Evolutionary conservation across 306 rosid species (phyloP), one percentile per base, ranked within the genome.

Genomic region (Pyrus communis): DNA sequence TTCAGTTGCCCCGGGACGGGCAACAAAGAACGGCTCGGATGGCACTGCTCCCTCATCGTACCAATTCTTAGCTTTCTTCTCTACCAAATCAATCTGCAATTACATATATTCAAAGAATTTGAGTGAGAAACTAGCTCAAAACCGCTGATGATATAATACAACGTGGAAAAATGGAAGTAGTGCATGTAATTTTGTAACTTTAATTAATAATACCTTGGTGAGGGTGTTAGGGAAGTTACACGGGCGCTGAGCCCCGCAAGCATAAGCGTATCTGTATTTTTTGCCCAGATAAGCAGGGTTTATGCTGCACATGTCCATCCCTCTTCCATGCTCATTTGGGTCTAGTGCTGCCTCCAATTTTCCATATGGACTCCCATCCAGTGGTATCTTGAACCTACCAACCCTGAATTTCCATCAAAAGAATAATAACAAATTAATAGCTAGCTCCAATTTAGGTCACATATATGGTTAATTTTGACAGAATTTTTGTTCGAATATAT

Each of bases 141-240:
- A 57, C 10, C 9, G 11, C 42, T 4, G 11, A 38, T n/a, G 23
- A 57, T 57, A n/a, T 57, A n/a, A n/a, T n/a, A 57, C 28, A 57
- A 21, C 11, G 13, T 21, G 62, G 62, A 57, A n/a, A n/a, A 57
- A 3, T 57, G 11, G 62, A 8, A 57, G 62, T 22, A 21, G 13
- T 9, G 23, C 13, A 57, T 57, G 13, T 49, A 49, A 49, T 22
- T 22, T 23, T 58, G 30, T 4, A 58, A 4, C 22, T 27, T 70
- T 21, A 31, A 27, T 45, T 33, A 28, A 7, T 40, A 40, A 83
- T 27, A 61, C 99, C 97, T 95, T 95, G 45, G 97, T 92, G 83
- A 95, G 89, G 52, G 96, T 90, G 87, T 95, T 95, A 78, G 99
- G 99, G 55, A 92, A 95, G 75, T 95, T 89, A 89, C 99, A 95